A percentile compares a stretch with the other conserved stretches of the same genome.
phyloP scores from a whole-genome alignment of 2,329 filamentous ascomycete species.

The Uncinocarpus reesii region DNA sequence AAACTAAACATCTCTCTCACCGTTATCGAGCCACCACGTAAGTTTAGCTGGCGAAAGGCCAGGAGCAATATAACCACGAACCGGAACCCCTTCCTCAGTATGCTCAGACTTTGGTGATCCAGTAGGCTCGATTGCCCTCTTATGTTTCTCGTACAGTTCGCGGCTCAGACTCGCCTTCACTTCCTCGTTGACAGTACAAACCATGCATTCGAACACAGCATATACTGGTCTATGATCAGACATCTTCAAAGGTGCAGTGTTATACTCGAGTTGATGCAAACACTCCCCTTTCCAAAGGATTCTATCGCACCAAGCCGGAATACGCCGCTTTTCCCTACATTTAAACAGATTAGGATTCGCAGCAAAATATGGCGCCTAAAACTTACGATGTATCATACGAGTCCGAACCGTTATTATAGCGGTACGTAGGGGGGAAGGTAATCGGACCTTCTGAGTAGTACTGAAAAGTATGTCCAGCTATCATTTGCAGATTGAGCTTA shows the following conservation, averaged over 20 bases:
- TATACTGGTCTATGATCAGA: constrained; percentile 96
- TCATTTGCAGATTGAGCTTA: constrained; percentile 89
- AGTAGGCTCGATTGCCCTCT: constrained; percentile 50
- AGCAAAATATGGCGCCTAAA: not conserved
- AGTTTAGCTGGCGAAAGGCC: constrained; percentile 55
- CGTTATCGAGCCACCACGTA: constrained; percentile 57
- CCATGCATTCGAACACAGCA: constrained; percentile 72
- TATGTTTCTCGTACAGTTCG: constrained; percentile 61
- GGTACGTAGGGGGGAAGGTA: constrained; percentile 86
- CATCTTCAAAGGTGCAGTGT: constrained; percentile 70
- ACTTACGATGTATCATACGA: constrained; percentile 80
- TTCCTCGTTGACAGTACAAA: constrained; percentile 68
- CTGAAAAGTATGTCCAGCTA: constrained; percentile 76
- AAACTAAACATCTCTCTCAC: constrained; percentile 29
- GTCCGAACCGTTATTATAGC: constrained; percentile 82
- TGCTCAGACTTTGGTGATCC: constrained; percentile 19
- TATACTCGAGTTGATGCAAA: constrained; percentile 72
- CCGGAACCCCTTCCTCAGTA: constrained; percentile 51
- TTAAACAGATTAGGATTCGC: constrained; percentile 24
- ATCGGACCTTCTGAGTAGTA: constrained; percentile 87
- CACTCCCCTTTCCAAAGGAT: constrained; percentile 78
- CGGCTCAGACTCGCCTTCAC: constrained; percentile 62
- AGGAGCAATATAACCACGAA: constrained; percentile 69
- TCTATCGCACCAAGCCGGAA: constrained; percentile 95
- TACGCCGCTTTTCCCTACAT: constrained; percentile 72